Percentiles rank a stretch among this genome's conserved stretches.
Conservation (phyloP, 805 yeast genomes). For the Ogataea wickerhamii region DNA sequence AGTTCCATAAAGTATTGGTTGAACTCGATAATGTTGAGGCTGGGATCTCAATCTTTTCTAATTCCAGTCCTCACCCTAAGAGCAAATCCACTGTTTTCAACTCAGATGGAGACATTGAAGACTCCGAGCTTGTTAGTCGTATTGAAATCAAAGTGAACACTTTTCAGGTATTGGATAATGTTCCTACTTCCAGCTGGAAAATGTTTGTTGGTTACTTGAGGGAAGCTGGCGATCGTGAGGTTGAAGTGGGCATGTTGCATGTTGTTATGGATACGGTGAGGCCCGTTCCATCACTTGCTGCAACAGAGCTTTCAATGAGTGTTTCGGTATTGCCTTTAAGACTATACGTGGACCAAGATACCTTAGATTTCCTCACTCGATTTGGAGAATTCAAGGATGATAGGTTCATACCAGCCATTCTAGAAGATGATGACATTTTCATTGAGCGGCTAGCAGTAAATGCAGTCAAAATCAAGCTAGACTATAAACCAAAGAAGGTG, state of each 20-base stretch:
- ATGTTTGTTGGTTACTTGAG: conserved; percentile 70
- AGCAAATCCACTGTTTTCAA: conserved; percentile 23
- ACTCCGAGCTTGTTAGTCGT: conserved; percentile 45
- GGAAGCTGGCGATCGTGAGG: conserved; percentile 67
- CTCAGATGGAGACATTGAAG: conserved; percentile 28
- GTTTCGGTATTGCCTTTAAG: conserved; percentile 68
- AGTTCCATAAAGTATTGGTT: conserved; percentile 52
- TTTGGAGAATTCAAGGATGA: conserved; percentile 78
- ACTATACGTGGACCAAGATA: conserved; percentile 88
- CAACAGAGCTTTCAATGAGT: conserved; percentile 59
- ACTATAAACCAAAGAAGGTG: conserved; percentile 87
- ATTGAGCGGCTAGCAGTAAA: conserved; percentile 66
- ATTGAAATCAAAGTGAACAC: conserved; percentile 49
- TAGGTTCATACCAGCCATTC: conserved; percentile 51
- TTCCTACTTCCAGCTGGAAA: conserved; percentile 89
- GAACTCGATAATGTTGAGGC: conserved; percentile 54
- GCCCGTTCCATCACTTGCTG: conserved; percentile 61
- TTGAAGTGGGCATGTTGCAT: conserved; percentile 60
- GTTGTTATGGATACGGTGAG: conserved; percentile 54
- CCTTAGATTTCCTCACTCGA: conserved; percentile 75
- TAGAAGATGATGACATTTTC: conserved; percentile 53
- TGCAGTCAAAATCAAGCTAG: conserved; percentile 62
- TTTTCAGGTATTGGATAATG: conserved; percentile 67
- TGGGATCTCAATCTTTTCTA: conserved; percentile 41
- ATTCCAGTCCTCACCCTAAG: conserved; percentile 33